These are phyloP conservation scores for Phyllosticta ampelicida DNA, from an alignment of 2,329 filamentous ascomycete genomes.

Conservation along the genomic window DNA sequence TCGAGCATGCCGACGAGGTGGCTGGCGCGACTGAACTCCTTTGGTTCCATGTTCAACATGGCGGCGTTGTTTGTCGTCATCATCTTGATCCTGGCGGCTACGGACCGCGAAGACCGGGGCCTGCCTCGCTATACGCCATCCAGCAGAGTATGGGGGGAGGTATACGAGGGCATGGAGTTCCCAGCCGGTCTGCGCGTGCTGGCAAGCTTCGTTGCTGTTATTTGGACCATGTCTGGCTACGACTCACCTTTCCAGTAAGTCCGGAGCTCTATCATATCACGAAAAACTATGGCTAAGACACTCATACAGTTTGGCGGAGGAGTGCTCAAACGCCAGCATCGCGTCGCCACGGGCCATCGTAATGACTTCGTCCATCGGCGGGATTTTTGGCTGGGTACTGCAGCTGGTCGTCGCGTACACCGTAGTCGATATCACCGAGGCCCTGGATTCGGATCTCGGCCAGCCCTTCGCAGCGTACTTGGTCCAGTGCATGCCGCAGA, in stretches of 20 bases:
- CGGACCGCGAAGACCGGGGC: constrained; percentile 39
- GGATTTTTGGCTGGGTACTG: constrained; percentile 60
- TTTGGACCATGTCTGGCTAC: constrained; percentile 54
- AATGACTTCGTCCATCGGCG: constrained; percentile 55
- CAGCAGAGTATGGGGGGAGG: constrained; percentile 52
- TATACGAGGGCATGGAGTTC: constrained; percentile 56
- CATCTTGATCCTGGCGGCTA: constrained; percentile 56
- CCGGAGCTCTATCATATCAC: too few species aligned
- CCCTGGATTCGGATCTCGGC: constrained; percentile 50
- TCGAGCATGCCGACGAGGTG: constrained; percentile 61
- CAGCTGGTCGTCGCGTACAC: constrained; percentile 65
- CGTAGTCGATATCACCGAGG: constrained; percentile 50
- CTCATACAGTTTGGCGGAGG: constrained; percentile 45
- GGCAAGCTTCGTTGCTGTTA: constrained; percentile 61
- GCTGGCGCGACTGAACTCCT: constrained; percentile 60
- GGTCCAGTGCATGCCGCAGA: constrained; percentile 52
- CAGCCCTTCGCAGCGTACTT: constrained; percentile 63
- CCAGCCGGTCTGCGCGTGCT: constrained; percentile 56
- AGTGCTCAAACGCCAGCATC: constrained; percentile 62
- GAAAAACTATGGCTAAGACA: too few species aligned
- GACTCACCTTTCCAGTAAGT: constrained; percentile 53
- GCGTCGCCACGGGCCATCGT: constrained; percentile 63
- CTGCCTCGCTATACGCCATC: constrained; percentile 49
- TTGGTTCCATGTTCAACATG: constrained; percentile 61
- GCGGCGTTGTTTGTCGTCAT: constrained; percentile 54